phyloP scores from a whole-genome alignment of 345 rosid genomes.

The Lepidium africanum region DNA sequence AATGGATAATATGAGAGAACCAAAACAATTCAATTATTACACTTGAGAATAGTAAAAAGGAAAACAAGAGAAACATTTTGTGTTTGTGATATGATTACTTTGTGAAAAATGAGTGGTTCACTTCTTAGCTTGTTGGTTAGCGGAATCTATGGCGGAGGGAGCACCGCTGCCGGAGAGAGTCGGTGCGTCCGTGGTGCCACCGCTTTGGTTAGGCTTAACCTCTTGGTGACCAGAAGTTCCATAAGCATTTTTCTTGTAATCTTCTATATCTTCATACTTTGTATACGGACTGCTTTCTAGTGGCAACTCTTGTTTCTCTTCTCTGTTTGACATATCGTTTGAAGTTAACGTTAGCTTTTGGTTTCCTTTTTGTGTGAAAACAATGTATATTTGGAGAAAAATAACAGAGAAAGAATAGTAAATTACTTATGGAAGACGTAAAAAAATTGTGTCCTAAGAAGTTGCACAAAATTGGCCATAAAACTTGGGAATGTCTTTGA shows the following conservation, averaged over 20 bases:
- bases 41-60: not conserved
- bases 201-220: conserved; percentile 36
- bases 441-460: conserved; percentile 13
- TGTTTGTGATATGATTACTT: not conserved
- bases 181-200: conserved; percentile 47
- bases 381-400: not conserved
- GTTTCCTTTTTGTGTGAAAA: not conserved
- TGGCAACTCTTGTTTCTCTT: conserved; percentile 31
- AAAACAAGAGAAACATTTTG: not conserved
- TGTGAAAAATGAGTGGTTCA: conserved; percentile 5
- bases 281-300: conserved; percentile 42
- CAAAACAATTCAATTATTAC: not conserved
- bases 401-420: not conserved
- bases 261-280: conserved; percentile 38
- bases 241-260: conserved; percentile 35
- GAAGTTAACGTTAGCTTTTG: not conserved
- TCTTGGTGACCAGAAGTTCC: conserved; percentile 48
- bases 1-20: not conserved
- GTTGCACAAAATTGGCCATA: conserved; percentile 11
- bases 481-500: conserved; percentile 21
- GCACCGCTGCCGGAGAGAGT: conserved; percentile 33
- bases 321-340: conserved; percentile 13
- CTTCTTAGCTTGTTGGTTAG: conserved; percentile 25
- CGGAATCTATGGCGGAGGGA: conserved; percentile 13
- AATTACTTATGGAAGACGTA: conserved; percentile 16